Conservation (phyloP, 192 early-diverging fungal species). For the Backusella mclennaniae region DNA sequence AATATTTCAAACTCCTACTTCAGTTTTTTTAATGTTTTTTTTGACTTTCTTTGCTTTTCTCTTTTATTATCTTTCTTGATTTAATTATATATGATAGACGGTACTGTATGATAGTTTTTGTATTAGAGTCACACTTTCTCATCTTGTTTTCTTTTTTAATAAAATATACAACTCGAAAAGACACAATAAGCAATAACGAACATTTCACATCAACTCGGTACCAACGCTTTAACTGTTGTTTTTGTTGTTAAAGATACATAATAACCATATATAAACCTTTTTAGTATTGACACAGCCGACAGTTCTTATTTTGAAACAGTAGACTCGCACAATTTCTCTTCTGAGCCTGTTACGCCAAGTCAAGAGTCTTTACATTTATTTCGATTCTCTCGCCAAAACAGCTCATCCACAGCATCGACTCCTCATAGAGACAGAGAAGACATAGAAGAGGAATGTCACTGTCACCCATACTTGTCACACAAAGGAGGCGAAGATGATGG, state of each 20-base stretch:
- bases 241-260: neutral
- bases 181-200: neutral
- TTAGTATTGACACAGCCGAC: neutral
- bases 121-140: neutral
- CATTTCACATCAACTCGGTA: neutral
- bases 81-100: neutral
- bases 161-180: neutral
- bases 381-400: neutral
- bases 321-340: neutral
- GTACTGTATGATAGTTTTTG: neutral
- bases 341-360: neutral
- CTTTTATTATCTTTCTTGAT: neutral
- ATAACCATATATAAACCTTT: neutral
- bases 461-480: neutral
- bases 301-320: neutral
- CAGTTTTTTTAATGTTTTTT: neutral
- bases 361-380: neutral
- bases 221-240: neutral
- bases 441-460: neutral
- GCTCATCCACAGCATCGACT: neutral
- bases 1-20: neutral
- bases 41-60: neutral
- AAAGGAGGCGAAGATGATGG: neutral
- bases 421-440: neutral
- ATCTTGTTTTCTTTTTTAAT: neutral